Conservation (phyloP, 176 grass and related monocot genomes). For the Pharus latifolius region DNA sequence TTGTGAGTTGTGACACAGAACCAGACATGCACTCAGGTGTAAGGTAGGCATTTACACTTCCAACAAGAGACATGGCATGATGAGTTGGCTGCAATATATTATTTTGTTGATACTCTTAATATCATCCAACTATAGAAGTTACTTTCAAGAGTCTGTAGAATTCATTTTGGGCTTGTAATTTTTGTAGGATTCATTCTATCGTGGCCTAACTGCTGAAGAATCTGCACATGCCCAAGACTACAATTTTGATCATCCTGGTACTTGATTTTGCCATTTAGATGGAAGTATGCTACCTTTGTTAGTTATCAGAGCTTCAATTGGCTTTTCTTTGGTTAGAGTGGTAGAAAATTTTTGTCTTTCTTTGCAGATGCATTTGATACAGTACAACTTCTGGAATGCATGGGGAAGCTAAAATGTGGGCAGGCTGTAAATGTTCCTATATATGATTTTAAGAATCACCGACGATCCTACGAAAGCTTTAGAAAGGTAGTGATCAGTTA, state of each 20-base stretch:
- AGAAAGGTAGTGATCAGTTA: constrained; percentile 55
- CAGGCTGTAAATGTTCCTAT: constrained; percentile 90
- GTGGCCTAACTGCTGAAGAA: constrained; percentile 85
- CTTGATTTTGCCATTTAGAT: constrained; percentile 16
- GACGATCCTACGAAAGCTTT: constrained; percentile 68
- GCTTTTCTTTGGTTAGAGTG: neutral
- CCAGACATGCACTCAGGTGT: neutral
- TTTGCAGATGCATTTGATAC: constrained; percentile 92
- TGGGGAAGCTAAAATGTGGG: constrained; percentile 70
- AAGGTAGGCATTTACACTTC: too few relatives aligned
- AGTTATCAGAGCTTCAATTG: neutral
- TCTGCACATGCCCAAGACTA: constrained; percentile 76
- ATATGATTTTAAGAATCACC: constrained; percentile 97
- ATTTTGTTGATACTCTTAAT: neutral
- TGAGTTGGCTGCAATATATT: neutral
- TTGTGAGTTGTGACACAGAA: neutral
- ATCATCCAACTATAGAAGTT: neutral
- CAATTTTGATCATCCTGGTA: constrained; percentile 99
- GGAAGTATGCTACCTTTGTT: neutral
- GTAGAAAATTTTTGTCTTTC: constrained; percentile 4
- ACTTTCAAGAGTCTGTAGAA: neutral
- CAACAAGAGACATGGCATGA: neutral
- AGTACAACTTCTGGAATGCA: constrained; percentile 91
- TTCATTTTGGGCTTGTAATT: neutral
- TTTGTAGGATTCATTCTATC: constrained; percentile 94